Base-by-base conservation (phyloP, 2,329 filamentous ascomycete genomes). In the Bipolaris cookei region DNA sequence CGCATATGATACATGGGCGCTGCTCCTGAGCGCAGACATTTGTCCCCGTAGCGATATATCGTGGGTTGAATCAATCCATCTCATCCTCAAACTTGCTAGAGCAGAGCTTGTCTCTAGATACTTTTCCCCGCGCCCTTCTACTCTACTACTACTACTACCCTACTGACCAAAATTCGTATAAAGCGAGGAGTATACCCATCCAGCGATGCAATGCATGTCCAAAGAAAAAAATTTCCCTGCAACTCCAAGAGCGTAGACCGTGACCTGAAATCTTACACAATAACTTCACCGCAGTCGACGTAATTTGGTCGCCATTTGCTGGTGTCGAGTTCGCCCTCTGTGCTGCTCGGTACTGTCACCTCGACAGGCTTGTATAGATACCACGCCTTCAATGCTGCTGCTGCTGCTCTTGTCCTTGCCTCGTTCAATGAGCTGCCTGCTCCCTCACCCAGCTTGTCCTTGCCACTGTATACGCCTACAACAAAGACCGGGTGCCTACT, bases 391-490 rank as follows among this genome's bases (percentile, higher is more conserved):
- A 99, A 82, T 16, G 92, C 88, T 62, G 90, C 88, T 70, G 96
- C 93, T 35, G 91, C 87, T 18, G 95, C 95, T 75, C 91, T 86
- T 62, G 86, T 83, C 62, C 91, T 86, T 30, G 90, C 94, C 69
- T 92, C 86, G 64, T 92, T 83, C 54, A 98, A 81, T 76, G 86
- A 93, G 46, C 89, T 81, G 21, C 90, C 95, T 18, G 88, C 84
- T n/a, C 88, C 95, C 80, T 99, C 94, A 54, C 94, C 95, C 39
- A 99, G 83, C 83, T 95, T 94, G 75, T 99, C 93, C 59, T 84
- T 82, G 49, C 94, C 95, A 65, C 90, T 96, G 81, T 90, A 99
- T 60, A 99, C 93, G 56, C 94, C 95, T 13, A 99, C 93, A 28
- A 97, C 88, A 71, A 89, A 98, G 14, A 99, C 95, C 14, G 95